phyloP scores from a whole-genome alignment of 169 alveolate genomes.

The Plasmodium reichenowi region DNA sequence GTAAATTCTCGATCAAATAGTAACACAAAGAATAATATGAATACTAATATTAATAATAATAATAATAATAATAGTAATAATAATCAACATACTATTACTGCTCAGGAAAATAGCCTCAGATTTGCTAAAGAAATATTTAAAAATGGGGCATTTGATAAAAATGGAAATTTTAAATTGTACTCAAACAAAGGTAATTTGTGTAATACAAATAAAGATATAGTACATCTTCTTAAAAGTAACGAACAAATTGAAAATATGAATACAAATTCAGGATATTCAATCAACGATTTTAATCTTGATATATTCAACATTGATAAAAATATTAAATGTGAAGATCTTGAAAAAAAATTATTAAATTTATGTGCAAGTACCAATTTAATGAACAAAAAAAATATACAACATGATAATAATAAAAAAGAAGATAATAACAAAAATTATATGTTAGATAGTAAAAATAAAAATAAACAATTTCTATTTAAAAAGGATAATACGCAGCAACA shows the following conservation, averaged over 20 bases:
- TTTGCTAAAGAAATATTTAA: slow-evolving; percentile 9
- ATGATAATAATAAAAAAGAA: background rate
- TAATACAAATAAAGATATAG: background rate
- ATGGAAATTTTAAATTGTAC: slow-evolving; percentile 15
- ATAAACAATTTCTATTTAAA: background rate
- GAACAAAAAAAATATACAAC: slow-evolving; percentile 9
- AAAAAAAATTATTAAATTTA: slow-evolving; percentile 33
- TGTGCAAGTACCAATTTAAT: slow-evolving; percentile 19
- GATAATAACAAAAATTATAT: background rate
- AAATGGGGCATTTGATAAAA: slow-evolving; percentile 15
- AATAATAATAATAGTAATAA: slow-evolving; percentile 6
- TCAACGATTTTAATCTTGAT: slow-evolving; percentile 49
- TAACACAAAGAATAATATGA: slow-evolving; percentile 3
- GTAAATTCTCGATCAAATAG: background rate
- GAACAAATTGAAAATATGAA: slow-evolving; percentile 18
- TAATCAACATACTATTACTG: background rate
- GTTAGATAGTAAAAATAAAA: slow-evolving; percentile 1
- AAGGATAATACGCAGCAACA: background rate
- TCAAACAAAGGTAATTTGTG: slow-evolving; percentile 4
- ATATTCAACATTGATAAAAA: slow-evolving; percentile 57
- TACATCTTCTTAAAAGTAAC: background rate
- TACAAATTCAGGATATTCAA: slow-evolving; percentile 17
- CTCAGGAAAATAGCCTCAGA: background rate
- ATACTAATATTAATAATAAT: background rate
- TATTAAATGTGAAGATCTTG: slow-evolving; percentile 40